Conservation (phyloP, 2,329 filamentous ascomycete genomes). For the Diaporthe citriasiana region DNA sequence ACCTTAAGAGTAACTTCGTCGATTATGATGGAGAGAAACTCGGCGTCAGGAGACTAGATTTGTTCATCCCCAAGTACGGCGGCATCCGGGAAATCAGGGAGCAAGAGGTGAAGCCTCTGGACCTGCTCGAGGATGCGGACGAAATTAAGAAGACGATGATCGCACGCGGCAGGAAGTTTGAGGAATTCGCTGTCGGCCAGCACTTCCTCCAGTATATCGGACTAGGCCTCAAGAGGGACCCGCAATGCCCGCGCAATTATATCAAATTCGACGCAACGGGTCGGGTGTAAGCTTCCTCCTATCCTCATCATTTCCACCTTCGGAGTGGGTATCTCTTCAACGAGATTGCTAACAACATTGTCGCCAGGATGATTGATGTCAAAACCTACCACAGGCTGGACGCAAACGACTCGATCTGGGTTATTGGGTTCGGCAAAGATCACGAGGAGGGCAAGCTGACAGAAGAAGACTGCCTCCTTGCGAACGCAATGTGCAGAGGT, state of each 20-base stretch:
- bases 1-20: slow-evolving; percentile 48
- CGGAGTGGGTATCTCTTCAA: not conserved
- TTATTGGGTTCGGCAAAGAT: slow-evolving; percentile 44
- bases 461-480: slow-evolving; percentile 48
- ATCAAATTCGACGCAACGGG: slow-evolving; percentile 49
- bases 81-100: slow-evolving; percentile 47
- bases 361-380: slow-evolving; percentile 51
- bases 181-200: slow-evolving; percentile 50
- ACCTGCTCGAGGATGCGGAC: slow-evolving; percentile 47
- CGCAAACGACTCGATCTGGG: slow-evolving; percentile 46
- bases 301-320: not conserved
- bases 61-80: slow-evolving; percentile 50
- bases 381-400: slow-evolving; percentile 52
- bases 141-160: slow-evolving; percentile 46
- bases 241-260: slow-evolving; percentile 31
- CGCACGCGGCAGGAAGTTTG: slow-evolving; percentile 52
- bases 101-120: slow-evolving; percentile 50
- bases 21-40: slow-evolving; percentile 55
- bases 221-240: slow-evolving; percentile 45
- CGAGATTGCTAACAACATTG: not conserved
- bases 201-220: slow-evolving; percentile 54
- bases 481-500: slow-evolving; percentile 49
- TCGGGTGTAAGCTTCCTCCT: slow-evolving; percentile 44
- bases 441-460: slow-evolving; percentile 46
- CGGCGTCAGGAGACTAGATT: slow-evolving; percentile 46